Percentiles rank a stretch among this genome's conserved stretches.
Evolutionary conservation across 129 eudicot species (phyloP).

Genomic region (Pulicaria dysenterica): DNA sequence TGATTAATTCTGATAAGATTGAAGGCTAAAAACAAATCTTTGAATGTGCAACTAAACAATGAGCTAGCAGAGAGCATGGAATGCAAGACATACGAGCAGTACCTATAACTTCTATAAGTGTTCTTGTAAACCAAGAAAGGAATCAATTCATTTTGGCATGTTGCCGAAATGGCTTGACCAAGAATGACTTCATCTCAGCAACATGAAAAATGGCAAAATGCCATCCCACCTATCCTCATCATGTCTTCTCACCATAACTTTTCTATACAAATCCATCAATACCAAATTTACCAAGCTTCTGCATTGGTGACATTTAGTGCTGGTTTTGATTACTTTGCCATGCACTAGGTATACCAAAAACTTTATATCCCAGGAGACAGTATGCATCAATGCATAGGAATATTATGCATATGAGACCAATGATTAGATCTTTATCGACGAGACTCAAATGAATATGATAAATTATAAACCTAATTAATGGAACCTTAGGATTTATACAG

Average conservation of each 20-base stretch:
- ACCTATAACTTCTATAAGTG: too few species aligned
- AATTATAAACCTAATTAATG: neutral
- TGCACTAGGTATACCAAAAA: too few species aligned
- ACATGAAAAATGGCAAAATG: neutral
- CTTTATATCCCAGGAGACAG: too few species aligned
- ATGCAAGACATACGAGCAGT: too few species aligned
- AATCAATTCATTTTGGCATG: neutral
- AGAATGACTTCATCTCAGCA: constrained; percentile 3
- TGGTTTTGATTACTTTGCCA: too few species aligned
- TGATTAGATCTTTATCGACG: neutral
- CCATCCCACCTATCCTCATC: constrained; percentile 7
- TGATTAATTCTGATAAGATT: too few species aligned
- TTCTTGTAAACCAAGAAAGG: too few species aligned
- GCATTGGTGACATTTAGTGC: too few species aligned
- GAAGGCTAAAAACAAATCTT: too few species aligned
- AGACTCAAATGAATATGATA: neutral
- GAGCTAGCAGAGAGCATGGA: too few species aligned
- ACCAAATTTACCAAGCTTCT: neutral
- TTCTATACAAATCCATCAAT: neutral
- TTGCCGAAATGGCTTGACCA: neutral
- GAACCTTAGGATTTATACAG: neutral
- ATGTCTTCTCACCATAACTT: constrained; percentile 1
- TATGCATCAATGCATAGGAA: too few species aligned
- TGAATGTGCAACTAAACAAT: too few species aligned
- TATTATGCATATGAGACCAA: neutral